These are phyloP conservation scores for Telopea speciosissima DNA, from an alignment of 177 flowering plant species.

Conservation along the genomic window DNA sequence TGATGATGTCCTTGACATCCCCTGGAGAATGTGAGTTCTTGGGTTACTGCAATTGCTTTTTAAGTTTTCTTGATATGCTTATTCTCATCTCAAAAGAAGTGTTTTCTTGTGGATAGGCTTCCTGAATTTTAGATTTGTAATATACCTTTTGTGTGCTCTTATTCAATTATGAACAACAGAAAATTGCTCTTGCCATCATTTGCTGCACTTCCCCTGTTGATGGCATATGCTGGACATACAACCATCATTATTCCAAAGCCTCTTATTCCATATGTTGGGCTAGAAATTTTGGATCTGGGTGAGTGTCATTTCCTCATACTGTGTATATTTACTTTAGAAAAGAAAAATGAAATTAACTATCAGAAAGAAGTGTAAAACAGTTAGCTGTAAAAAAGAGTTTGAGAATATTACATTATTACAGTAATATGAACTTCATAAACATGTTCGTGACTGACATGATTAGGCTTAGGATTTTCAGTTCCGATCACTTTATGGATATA, in stretches of 20 bases:
- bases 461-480: too few species aligned
- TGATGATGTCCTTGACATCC: slow-evolving; percentile 89
- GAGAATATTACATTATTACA: too few species aligned
- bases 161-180: slow-evolving; percentile 20
- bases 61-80: slow-evolving; percentile 1
- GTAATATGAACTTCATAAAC: not conserved
- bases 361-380: not conserved
- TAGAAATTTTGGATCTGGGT: slow-evolving; percentile 30
- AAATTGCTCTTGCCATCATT: slow-evolving; percentile 62
- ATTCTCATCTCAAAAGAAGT: not conserved
- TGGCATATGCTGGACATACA: slow-evolving; percentile 99
- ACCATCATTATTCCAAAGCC: slow-evolving; percentile 93
- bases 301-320: slow-evolving; percentile 8
- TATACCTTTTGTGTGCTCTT: slow-evolving; percentile 11
- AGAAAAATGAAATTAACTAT: not conserved
- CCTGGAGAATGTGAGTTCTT: slow-evolving; percentile 81
- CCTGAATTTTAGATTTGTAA: not conserved
- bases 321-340: not conserved
- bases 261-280: slow-evolving; percentile 44
- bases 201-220: slow-evolving; percentile 87
- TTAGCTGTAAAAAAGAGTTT: too few species aligned
- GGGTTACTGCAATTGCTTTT: slow-evolving; percentile 1
- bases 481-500: too few species aligned
- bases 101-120: not conserved
- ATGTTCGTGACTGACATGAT: too few species aligned